phyloP scores from a whole-genome alignment of 768 basidiomycete species.

The Lepiota venenata region DNA sequence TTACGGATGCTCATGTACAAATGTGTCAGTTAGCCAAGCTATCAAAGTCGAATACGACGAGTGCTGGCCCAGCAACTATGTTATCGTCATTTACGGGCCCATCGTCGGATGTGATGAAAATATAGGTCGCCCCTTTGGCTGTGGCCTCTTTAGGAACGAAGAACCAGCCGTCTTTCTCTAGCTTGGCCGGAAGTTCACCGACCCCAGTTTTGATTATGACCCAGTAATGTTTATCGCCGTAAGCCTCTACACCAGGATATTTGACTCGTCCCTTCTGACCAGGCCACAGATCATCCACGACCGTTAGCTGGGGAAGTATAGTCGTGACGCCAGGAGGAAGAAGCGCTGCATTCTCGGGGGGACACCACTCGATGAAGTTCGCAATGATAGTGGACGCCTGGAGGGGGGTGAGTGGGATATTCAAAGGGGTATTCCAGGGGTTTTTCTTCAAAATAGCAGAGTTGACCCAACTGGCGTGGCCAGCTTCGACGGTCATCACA shows the following conservation, averaged over 20 bases:
- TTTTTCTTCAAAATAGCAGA: slow-evolving; percentile 42
- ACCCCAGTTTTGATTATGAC: slow-evolving; percentile 10
- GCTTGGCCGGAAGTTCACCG: slow-evolving; percentile 3
- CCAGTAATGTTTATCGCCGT: background rate
- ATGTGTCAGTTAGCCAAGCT: background rate
- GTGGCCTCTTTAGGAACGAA: slow-evolving; percentile 38
- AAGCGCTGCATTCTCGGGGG: slow-evolving; percentile 43
- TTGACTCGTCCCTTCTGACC: slow-evolving; percentile 9
- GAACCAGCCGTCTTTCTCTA: slow-evolving; percentile 22
- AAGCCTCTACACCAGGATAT: background rate
- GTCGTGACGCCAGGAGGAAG: slow-evolving; percentile 24
- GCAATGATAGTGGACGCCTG: slow-evolving; percentile 38
- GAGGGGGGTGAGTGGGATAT: slow-evolving; percentile 40
- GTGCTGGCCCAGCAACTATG: slow-evolving; percentile 55
- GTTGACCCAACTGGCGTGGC: slow-evolving; percentile 63
- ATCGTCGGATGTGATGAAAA: slow-evolving; percentile 23
- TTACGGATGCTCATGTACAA: background rate
- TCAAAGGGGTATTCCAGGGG: slow-evolving; percentile 59
- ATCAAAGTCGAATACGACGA: slow-evolving; percentile 38
- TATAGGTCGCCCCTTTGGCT: slow-evolving; percentile 45
- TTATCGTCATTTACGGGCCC: slow-evolving; percentile 36
- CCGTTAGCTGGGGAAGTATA: slow-evolving; percentile 23
- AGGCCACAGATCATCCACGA: slow-evolving; percentile 18
- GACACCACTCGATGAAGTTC: slow-evolving; percentile 51
- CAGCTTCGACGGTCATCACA: slow-evolving; percentile 58